Percentiles rank a stretch among this genome's conserved stretches.
These are phyloP conservation scores for Singerocomus rubriflavus DNA, from an alignment of 1,284 basidiomycete genomes.

Conservation along the genomic window DNA sequence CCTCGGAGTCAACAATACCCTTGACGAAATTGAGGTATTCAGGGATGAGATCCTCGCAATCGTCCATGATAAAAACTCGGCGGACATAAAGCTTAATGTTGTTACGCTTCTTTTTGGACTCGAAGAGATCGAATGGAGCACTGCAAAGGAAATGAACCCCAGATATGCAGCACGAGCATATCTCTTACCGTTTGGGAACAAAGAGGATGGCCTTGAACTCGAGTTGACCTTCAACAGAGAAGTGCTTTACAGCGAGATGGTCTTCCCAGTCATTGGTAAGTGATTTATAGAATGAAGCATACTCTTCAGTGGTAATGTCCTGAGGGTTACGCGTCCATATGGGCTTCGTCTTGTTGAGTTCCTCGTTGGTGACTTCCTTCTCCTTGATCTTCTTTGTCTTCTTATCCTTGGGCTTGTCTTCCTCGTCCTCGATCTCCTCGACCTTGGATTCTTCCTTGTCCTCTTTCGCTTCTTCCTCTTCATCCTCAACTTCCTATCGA, in stretches of 20 bases:
- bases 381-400: slow-evolving; percentile 99
- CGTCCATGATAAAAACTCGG: slow-evolving; percentile 99
- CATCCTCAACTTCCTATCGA: slow-evolving; percentile 83
- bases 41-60: slow-evolving; percentile 99
- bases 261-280: slow-evolving; percentile 99
- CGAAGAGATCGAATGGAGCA: slow-evolving; percentile 98
- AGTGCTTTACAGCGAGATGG: slow-evolving; percentile 99
- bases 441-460: slow-evolving; percentile 71
- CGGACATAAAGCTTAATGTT: slow-evolving; percentile 99
- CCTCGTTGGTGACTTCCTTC: slow-evolving; percentile 87
- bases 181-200: slow-evolving; percentile 86
- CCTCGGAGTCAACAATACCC: slow-evolving; percentile 99
- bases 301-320: slow-evolving; percentile 93
- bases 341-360: slow-evolving; percentile 99
- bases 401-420: slow-evolving; percentile 86
- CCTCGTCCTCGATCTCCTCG: slow-evolving; percentile 80
- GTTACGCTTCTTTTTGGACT: slow-evolving; percentile 99
- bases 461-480: slow-evolving; percentile 62
- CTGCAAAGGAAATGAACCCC: slow-evolving; percentile 38
- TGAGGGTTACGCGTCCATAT: slow-evolving; percentile 98
- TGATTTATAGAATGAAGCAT: slow-evolving; percentile 98
- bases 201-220: slow-evolving; percentile 99
- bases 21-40: slow-evolving; percentile 99
- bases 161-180: background rate
- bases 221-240: slow-evolving; percentile 99